Evolutionary conservation across 2,329 filamentous ascomycete genomes (phyloP).

Genomic region (Diatrype stigma): DNA sequence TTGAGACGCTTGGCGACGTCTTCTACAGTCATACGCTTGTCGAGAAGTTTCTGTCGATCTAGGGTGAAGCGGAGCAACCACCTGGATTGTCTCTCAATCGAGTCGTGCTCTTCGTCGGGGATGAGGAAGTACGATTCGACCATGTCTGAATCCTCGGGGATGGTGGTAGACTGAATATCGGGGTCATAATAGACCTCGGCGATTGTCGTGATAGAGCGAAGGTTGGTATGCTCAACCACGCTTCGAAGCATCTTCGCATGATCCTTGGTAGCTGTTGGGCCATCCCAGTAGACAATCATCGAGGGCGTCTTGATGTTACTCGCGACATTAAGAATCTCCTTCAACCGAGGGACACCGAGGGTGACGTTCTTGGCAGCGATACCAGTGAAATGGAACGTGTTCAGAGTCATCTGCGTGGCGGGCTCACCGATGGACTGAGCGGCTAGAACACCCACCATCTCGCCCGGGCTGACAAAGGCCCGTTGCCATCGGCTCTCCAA

Average conservation of each 20-base stretch:
- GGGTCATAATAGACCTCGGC: slow-evolving; percentile 99
- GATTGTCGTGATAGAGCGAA: slow-evolving; percentile 84
- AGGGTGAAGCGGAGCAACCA: slow-evolving; percentile 94
- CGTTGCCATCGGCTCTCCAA: slow-evolving; percentile 84
- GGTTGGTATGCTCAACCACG: slow-evolving; percentile 87
- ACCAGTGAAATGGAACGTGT: slow-evolving; percentile 99
- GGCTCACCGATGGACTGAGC: slow-evolving; percentile 98
- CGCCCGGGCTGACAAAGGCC: slow-evolving; percentile 83
- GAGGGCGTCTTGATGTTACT: slow-evolving; percentile 98
- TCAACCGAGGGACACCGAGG: slow-evolving; percentile 95
- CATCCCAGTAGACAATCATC: slow-evolving; percentile 85
- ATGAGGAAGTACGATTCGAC: slow-evolving; percentile 96
- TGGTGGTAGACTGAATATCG: slow-evolving; percentile 78
- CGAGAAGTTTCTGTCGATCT: slow-evolving; percentile 88
- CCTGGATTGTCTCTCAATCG: slow-evolving; percentile 73
- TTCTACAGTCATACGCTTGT: slow-evolving; percentile 87
- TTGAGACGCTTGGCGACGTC: slow-evolving; percentile 90
- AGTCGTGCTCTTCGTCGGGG: slow-evolving; percentile 66
- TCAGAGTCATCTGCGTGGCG: slow-evolving; percentile 98
- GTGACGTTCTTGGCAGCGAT: slow-evolving; percentile 99
- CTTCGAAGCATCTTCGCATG: slow-evolving; percentile 82
- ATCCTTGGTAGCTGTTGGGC: slow-evolving; percentile 64
- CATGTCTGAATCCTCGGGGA: slow-evolving; percentile 86
- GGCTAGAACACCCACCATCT: slow-evolving; percentile 97
- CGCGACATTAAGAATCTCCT: slow-evolving; percentile 98